These are phyloP conservation scores for Bipolaris bicolor DNA, from an alignment of 2,329 filamentous ascomycete species.

Conservation along the genomic window DNA sequence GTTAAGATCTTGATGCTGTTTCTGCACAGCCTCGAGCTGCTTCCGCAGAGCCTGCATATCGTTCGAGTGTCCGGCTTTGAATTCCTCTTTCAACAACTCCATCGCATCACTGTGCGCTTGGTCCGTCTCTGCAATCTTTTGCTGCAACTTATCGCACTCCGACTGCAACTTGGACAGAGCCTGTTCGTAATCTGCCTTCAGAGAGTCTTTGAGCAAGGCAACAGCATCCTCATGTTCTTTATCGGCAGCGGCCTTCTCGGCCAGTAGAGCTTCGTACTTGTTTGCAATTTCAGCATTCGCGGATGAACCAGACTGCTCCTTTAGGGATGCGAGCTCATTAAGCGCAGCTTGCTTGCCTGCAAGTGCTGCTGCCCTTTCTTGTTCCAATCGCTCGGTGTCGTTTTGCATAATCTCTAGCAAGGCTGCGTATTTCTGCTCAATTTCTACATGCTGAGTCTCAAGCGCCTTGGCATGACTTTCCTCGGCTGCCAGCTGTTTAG, in stretches of 20 bases:
- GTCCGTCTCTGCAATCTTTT: slow-evolving; percentile 32
- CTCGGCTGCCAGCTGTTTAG: slow-evolving; percentile 26
- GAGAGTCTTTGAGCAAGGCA: slow-evolving; percentile 31
- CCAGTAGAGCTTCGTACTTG: slow-evolving; percentile 37
- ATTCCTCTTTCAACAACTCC: slow-evolving; percentile 36
- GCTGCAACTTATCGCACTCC: slow-evolving; percentile 31
- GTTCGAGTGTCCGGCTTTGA: slow-evolving; percentile 39
- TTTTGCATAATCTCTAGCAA: slow-evolving; percentile 40
- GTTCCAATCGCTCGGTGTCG: slow-evolving; percentile 33
- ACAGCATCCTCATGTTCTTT: slow-evolving; percentile 40
- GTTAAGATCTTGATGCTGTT: slow-evolving; percentile 33
- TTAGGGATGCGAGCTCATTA: slow-evolving; percentile 34
- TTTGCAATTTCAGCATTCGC: slow-evolving; percentile 28
- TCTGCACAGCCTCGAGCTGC: slow-evolving; percentile 36
- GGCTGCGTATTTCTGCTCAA: slow-evolving; percentile 40
- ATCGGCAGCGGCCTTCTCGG: slow-evolving; percentile 36
- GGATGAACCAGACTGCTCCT: slow-evolving; percentile 25
- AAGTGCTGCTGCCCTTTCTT: slow-evolving; percentile 34
- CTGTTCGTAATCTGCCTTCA: slow-evolving; percentile 37
- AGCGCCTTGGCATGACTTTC: slow-evolving; percentile 34
- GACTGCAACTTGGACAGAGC: slow-evolving; percentile 32
- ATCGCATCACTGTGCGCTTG: slow-evolving; percentile 43
- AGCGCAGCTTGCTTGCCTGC: slow-evolving; percentile 32
- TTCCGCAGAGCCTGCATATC: slow-evolving; percentile 32
- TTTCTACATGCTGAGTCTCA: slow-evolving; percentile 32